Evolutionary conservation across 176 grass and related monocot species (phyloP), one percentile per base, ranked within the genome.

Genomic region (Thalia dealbata): DNA sequence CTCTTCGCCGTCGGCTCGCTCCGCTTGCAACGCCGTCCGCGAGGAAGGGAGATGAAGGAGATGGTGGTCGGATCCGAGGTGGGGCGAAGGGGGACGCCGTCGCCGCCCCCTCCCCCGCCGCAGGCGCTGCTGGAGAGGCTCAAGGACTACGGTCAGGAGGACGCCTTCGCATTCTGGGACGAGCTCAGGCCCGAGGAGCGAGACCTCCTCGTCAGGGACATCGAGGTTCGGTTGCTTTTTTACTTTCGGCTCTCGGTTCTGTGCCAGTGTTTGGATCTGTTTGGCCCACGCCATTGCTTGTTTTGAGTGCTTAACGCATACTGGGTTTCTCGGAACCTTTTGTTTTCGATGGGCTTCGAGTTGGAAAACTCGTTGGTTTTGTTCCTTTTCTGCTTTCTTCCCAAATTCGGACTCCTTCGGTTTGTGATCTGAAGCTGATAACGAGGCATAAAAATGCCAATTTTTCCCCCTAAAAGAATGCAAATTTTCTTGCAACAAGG

Each of bases 81-180:
- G 78, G 76, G 50, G 50, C 69, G 71, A 55, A 69, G 56, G 16
- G 64, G 77, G 11, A 87, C 72, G 67, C 86, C 78, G 54, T 71
- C 84, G 65, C 86, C 88, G 83, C 86, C 86, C 3, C 73, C 85
- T 16, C 82, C 85, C 61, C 90, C 95, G 77, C 95, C 95, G 74
- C 95, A 99, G 82, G 95, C 73, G 70, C 78, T 95, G 68, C 90
- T 95, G 63, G 95, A 99, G 85, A 82, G 95, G 79, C 85, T 99
- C 79, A 99, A 99, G 79, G 90, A 99, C 73, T 99, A 99, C 81
- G 95, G 85, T 61, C 90, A 99, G 76, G 95, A 99, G 72, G 90
- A 80, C 52, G 86, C 95, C 51, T 91, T 99, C 73, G 86, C 95
- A 23, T 83, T 99, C 71, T 99, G 95, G 95, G 95, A 99, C 75